Evolutionary conservation across 768 basidiomycete species (phyloP), one percentile per base, ranked within the genome.

Genomic region (Russula sp.): DNA sequence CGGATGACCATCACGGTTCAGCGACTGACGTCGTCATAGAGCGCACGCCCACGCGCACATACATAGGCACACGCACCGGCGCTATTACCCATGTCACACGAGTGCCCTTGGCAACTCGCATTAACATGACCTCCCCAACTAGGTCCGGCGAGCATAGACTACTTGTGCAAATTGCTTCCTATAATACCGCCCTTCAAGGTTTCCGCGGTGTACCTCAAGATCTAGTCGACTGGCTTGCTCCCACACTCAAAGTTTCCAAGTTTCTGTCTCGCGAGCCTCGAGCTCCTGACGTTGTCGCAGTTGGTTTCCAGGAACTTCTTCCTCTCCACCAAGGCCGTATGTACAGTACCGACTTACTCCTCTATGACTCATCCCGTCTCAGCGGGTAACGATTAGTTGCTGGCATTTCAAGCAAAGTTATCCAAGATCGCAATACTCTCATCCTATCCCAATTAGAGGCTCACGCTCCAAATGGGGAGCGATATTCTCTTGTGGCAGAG

Each of bases 271-370:
- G 79, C 57, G 77, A 82, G 74, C 75, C 59, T n/a, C 77, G 84
- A 61, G 84, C 90, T 6, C 92, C 94, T 45, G 93, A 94, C 72
- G 83, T 95, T 37, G 82, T 96, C 47, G 94, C 87, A 6, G 88
- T 98, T 57, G 93, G 92, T 2, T 94, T 97, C 67, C 96, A 98
- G 73, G 96, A 98, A 73, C 79, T 97, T 31, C 79, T 96, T 13
- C 94, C 94, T 6, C 79, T 98, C 3, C 91, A 95, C 71, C 84
- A 94, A 45, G 88, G 90, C 65, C 80, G 89, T 93, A 75, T 49
- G 55, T 52, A 31, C 40, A 44, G 32, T 35, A 14, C 50, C 31
- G 22, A 47, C 57, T 64, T 27, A 40, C 34, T 31, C 44, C 50
- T 48, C 45, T 57, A 66, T 58, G 65, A 55, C 42, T 53, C 32